These are phyloP conservation scores for Hericium erinaceus DNA, from an alignment of 768 basidiomycete species.

Conservation along the genomic window DNA sequence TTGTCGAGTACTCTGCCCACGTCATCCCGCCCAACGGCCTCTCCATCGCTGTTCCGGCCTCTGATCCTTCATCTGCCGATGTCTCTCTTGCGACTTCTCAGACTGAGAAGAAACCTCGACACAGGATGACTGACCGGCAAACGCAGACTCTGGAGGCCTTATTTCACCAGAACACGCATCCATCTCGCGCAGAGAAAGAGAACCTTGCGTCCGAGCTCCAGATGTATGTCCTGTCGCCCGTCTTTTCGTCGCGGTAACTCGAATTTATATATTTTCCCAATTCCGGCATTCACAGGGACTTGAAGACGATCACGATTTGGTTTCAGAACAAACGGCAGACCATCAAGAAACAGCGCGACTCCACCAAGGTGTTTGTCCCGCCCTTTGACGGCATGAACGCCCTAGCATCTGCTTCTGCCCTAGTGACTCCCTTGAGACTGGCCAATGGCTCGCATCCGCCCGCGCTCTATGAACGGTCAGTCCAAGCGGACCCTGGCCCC, in stretches of 20 bases:
- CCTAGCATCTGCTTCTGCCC: conserved; percentile 11
- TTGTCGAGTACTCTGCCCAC: background rate
- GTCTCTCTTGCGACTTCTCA: no score
- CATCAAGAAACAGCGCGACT: conserved; percentile 24
- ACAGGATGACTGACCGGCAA: conserved; percentile 31
- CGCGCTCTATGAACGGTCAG: background rate
- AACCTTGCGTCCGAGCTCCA: conserved; percentile 28
- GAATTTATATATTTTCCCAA: background rate
- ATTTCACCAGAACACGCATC: conserved; percentile 30
- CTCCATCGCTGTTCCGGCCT: no score
- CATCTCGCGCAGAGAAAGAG: conserved; percentile 33
- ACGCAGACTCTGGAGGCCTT: conserved; percentile 25
- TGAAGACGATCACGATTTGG: conserved; percentile 58
- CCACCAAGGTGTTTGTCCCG: background rate
- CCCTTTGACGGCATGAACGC: conserved; percentile 3
- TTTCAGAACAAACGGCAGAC: conserved; percentile 76
- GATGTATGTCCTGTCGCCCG: conserved; percentile 22
- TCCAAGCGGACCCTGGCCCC: background rate
- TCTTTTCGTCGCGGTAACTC: no score
- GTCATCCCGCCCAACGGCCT: no score
- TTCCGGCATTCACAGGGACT: conserved; percentile 22
- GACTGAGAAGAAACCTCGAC: conserved; percentile 23
- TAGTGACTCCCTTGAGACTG: conserved; percentile 4
- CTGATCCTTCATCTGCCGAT: no score
- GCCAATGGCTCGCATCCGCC: background rate